phyloP scores from a whole-genome alignment of 176 grass and related monocot genomes.

The Hyparrhenia diplandra region DNA sequence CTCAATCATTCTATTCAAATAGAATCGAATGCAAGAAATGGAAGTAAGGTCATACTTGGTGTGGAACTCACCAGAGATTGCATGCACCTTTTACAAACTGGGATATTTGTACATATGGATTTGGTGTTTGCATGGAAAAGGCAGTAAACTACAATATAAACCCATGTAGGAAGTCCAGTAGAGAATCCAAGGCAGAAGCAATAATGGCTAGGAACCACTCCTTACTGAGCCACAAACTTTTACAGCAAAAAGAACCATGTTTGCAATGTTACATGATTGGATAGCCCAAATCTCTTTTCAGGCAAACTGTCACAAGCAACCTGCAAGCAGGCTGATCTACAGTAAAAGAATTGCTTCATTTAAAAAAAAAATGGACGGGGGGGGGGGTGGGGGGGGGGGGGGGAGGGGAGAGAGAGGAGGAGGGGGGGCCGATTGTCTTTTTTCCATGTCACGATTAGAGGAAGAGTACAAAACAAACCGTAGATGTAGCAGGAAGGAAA shows the following conservation, averaged over 20 bases:
- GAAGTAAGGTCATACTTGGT: neutral
- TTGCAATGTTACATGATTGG: conserved; percentile 58
- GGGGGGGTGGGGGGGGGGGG: too few species aligned
- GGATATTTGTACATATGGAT: conserved; percentile 64
- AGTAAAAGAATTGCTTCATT: neutral
- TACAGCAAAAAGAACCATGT: conserved; percentile 79
- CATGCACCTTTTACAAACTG: conserved; percentile 77
- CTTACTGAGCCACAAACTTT: conserved; percentile 67
- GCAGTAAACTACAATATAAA: conserved; percentile 80
- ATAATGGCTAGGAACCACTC: conserved; percentile 53
- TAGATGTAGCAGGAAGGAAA: too few species aligned
- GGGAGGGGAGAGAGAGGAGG: too few species aligned
- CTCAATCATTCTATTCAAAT: neutral
- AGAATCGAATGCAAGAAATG: neutral
- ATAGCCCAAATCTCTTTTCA: conserved; percentile 55
- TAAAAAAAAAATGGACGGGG: too few species aligned
- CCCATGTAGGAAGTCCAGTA: conserved; percentile 57
- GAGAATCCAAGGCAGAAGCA: conserved; percentile 74
- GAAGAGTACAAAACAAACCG: too few species aligned
- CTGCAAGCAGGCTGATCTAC: conserved; percentile 27
- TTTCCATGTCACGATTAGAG: too few species aligned
- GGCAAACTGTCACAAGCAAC: conserved; percentile 51
- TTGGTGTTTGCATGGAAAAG: conserved; percentile 62
- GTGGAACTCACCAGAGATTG: conserved; percentile 71
- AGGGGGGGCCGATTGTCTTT: too few species aligned